Evolutionary conservation across 345 rosid species (phyloP), one percentile per base, ranked within the genome.

Genomic region (Brassica cretica): DNA sequence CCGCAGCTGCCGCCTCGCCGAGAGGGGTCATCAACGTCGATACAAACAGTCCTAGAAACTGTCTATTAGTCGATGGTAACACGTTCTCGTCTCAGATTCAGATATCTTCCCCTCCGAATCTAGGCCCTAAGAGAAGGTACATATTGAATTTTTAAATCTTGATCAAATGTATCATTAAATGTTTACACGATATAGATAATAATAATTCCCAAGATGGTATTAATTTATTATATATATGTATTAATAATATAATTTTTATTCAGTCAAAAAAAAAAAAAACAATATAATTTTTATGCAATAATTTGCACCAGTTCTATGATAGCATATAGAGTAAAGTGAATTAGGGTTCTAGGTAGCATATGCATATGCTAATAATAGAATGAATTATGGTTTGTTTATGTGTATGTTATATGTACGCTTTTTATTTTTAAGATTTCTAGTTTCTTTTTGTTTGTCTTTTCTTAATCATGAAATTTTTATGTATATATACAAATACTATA

Each of bases 41-140:
- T 39, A 64, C 88, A 18, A 80, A 85, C 49, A 78, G 70, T 67
- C 78, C 81, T 41, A 46, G 77, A 72, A 78, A 78, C 56, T 72
- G 77, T 80, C 75, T 87, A 80, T 74, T 86, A 74, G 63, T 85
- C 64, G 89, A 89, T 64, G 80, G 72, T 64, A 70, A 78, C 67
- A 64, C 67, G 32, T 56, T 75, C 32, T 64, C 82, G 3, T 56
- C 88, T 11, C 86, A 80, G 37, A 72, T 85, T 77, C 99, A 91
- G 96, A 91, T 95, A 95, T 84, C 97, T 75, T 83, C 97, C 56
- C 94, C 97, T 32, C 84, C 86, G 82, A 94, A 89, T 88, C 88
- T 92, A 77, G 97, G 93, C 24, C 85, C 90, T 77, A 94, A 91
- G 86, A 89, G 93, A 79, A 89, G 98, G 98, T 77, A 35, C 68